Evolutionary conservation across 768 basidiomycete species (phyloP).

Genomic region (Fistulinella prunicolor): DNA sequence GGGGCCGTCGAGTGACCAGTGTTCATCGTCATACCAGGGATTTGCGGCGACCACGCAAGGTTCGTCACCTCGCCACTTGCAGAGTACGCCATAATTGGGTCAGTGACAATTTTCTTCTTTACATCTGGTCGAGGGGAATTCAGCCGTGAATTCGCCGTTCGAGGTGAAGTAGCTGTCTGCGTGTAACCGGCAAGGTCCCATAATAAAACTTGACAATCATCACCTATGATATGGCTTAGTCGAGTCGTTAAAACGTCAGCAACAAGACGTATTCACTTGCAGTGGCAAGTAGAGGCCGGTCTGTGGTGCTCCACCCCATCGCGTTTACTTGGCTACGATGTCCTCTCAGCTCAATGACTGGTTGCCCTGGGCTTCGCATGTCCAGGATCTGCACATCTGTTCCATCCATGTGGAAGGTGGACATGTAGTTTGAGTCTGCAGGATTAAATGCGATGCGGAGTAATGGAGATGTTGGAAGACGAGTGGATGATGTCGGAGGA

Average conservation of each 20-base stretch:
- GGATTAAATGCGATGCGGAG: constrained; percentile 91
- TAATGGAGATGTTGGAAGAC: constrained; percentile 76
- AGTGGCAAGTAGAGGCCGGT: constrained; percentile 81
- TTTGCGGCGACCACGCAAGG: constrained; percentile 85
- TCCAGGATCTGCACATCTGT: constrained; percentile 89
- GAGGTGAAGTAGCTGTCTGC: constrained; percentile 61
- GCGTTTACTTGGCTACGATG: constrained; percentile 83
- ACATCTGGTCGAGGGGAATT: constrained; percentile 81
- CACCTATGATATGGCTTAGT: constrained; percentile 48
- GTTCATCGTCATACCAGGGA: constrained; percentile 72
- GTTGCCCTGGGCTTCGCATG: constrained; percentile 94
- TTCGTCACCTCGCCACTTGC: constrained; percentile 76
- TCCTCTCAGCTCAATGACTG: constrained; percentile 86
- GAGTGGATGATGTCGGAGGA: constrained; percentile 54
- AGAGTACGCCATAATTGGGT: constrained; percentile 84
- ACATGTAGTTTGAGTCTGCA: constrained; percentile 90
- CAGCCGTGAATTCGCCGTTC: constrained; percentile 64
- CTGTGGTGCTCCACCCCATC: constrained; percentile 85
- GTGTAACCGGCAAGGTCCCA: constrained; percentile 82
- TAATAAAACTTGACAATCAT: constrained; percentile 90
- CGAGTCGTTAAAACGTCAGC: background rate
- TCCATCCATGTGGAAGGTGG: constrained; percentile 95
- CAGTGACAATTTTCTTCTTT: constrained; percentile 68
- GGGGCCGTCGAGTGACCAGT: constrained; percentile 69
- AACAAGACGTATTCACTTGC: constrained; percentile 56